phyloP scores from a whole-genome alignment of 352 stramenopile species.

The Nothophytophthora sp. region DNA sequence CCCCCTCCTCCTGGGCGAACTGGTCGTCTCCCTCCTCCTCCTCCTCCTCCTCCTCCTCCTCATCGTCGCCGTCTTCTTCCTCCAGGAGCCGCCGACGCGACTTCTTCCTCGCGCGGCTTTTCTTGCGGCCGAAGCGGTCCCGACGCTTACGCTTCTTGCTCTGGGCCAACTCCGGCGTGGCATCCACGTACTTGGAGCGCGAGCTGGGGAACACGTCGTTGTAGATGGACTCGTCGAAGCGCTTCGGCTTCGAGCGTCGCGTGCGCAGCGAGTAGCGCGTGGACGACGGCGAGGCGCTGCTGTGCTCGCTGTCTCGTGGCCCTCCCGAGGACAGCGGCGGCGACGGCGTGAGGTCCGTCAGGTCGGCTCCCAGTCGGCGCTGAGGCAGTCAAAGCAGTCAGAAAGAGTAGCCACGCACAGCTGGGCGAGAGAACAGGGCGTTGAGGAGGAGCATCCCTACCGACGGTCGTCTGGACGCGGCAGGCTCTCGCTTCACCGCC shows the following conservation, averaged over 20 bases:
- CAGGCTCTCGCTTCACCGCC: background rate
- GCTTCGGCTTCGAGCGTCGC: constrained; percentile 50
- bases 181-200: constrained; percentile 15
- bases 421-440: background rate
- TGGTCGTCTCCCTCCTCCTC: constrained; percentile 32
- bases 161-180: constrained; percentile 8
- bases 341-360: constrained; percentile 13
- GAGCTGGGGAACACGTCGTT: constrained; percentile 64
- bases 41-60: constrained; percentile 38
- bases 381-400: constrained; percentile 8
- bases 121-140: constrained; percentile 5
- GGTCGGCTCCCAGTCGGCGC: constrained; percentile 19
- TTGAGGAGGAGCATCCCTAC: background rate
- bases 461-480: constrained; percentile 7
- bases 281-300: constrained; percentile 18
- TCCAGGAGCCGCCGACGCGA: constrained; percentile 20
- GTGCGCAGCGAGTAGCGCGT: constrained; percentile 61
- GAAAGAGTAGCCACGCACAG: background rate
- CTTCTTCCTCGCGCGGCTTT: constrained; percentile 15
- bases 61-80: constrained; percentile 27
- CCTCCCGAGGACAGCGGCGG: constrained; percentile 2
- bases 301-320: too few relatives aligned
- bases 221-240: constrained; percentile 67
- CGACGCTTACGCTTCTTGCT: constrained; percentile 34
- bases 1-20: constrained; percentile 37